These are phyloP conservation scores for Schizochytrium sp. DNA, from an alignment of 108 stramenopile species.

Conservation along the genomic window DNA sequence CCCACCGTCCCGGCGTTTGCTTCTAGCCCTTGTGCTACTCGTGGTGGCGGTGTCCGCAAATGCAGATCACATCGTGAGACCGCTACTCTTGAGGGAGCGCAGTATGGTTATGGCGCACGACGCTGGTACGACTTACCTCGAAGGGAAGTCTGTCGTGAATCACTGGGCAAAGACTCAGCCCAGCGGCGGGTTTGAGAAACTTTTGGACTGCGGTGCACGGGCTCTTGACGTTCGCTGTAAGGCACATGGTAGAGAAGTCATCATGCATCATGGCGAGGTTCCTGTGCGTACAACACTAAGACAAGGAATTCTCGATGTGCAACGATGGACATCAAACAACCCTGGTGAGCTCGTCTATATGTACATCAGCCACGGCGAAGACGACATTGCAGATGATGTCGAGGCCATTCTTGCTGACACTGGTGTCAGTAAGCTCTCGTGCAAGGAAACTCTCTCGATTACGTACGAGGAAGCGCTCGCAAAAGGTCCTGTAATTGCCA, in stretches of 20 bases:
- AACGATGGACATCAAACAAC: not conserved
- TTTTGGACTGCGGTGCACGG: slow-evolving; percentile 33
- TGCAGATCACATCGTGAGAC: not conserved
- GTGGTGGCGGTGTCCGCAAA: no score
- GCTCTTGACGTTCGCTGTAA: not conserved
- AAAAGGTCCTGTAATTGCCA: slow-evolving; percentile 25
- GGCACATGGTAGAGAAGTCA: not conserved
- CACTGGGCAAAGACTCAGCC: slow-evolving; percentile 55
- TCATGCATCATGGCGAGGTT: slow-evolving; percentile 43
- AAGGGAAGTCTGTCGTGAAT: not conserved
- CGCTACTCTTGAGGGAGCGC: not conserved
- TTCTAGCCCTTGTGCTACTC: no score
- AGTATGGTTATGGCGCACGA: slow-evolving; percentile 53
- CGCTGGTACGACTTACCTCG: slow-evolving; percentile 48
- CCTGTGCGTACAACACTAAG: not conserved
- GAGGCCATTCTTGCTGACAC: not conserved
- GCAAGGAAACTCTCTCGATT: not conserved
- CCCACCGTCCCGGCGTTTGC: no score
- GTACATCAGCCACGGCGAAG: slow-evolving; percentile 34
- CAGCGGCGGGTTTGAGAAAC: not conserved
- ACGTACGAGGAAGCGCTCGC: not conserved
- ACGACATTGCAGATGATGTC: not conserved
- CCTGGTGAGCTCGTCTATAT: slow-evolving; percentile 13
- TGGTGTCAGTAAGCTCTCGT: not conserved
- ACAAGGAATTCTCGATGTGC: not conserved